A percentile compares a stretch with the other conserved stretches of the same genome.
Conservation (phyloP, 345 rosid species). For the Ailanthus altissimus region DNA sequence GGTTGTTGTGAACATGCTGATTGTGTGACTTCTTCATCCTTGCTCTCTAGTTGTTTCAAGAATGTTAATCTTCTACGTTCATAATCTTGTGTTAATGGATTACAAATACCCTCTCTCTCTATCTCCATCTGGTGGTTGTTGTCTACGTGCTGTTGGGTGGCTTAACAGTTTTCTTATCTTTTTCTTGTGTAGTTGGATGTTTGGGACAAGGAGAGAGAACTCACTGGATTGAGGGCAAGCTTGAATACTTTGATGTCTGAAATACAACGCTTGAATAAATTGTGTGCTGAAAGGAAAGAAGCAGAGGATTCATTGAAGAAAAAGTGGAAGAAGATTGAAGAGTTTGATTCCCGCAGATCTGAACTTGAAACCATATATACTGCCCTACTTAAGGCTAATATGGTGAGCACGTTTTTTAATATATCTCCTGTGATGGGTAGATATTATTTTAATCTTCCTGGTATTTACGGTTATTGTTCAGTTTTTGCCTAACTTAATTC, state of each 20-base stretch:
- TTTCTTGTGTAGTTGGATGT: conserved; percentile 69
- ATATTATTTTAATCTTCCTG: conserved; percentile 8
- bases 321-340: conserved; percentile 97
- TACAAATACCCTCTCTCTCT: neutral
- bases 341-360: conserved; percentile 87
- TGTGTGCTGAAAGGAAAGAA: conserved; percentile 92
- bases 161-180: conserved; percentile 22
- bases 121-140: conserved; percentile 4
- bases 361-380: conserved; percentile 85
- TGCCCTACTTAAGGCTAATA: conserved; percentile 79
- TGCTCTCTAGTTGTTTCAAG: neutral
- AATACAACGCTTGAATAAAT: conserved; percentile 70
- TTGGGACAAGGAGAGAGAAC: conserved; percentile 95
- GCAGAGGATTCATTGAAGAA: conserved; percentile 83
- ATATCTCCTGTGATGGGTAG: conserved; percentile 2
- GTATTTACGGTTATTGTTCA: neutral
- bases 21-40: neutral
- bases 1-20: neutral
- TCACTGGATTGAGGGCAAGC: conserved; percentile 82
- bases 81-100: neutral
- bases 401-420: conserved; percentile 47
- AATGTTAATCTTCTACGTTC: neutral
- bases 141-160: conserved; percentile 19
- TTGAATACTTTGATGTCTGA: conserved; percentile 80
- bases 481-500: neutral